Conservation (phyloP, 176 grass and related monocot species). For the Eremochloa ophiuroides region DNA sequence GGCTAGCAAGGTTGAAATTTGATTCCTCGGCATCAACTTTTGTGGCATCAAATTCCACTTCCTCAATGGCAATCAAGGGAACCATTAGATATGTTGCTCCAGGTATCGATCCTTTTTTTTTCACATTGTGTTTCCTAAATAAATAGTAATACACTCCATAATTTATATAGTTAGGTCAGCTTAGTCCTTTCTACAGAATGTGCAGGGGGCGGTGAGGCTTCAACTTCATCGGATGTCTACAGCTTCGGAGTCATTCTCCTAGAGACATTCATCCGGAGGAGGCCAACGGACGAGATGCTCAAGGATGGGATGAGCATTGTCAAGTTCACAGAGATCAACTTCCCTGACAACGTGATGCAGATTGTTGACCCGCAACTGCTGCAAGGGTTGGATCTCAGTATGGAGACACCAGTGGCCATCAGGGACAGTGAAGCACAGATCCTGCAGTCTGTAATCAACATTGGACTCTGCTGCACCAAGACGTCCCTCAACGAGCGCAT, state of each 20-base stretch:
- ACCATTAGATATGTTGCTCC: constrained; percentile 35
- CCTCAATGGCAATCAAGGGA: background rate
- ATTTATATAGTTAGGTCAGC: too few relatives aligned
- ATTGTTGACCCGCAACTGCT: background rate
- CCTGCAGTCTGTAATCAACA: background rate
- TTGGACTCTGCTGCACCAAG: background rate
- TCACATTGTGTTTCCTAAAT: background rate
- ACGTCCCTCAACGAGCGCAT: background rate
- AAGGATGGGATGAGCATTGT: background rate
- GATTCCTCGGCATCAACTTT: background rate
- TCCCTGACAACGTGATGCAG: background rate
- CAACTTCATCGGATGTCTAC: background rate
- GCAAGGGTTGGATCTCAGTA: background rate
- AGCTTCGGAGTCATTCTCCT: background rate
- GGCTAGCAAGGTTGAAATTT: constrained; percentile 1
- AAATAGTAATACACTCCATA: too few relatives aligned
- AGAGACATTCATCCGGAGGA: background rate
- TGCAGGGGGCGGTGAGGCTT: background rate
- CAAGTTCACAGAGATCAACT: background rate
- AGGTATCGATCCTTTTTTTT: background rate
- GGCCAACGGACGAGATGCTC: background rate
- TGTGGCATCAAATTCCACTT: background rate
- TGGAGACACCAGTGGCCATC: background rate
- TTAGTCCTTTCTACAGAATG: background rate
- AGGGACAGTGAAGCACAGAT: background rate